Evolutionary conservation across 2,329 filamentous ascomycete genomes (phyloP), one percentile per base, ranked within the genome.

Genomic region (Trichoderma endophyticum): DNA sequence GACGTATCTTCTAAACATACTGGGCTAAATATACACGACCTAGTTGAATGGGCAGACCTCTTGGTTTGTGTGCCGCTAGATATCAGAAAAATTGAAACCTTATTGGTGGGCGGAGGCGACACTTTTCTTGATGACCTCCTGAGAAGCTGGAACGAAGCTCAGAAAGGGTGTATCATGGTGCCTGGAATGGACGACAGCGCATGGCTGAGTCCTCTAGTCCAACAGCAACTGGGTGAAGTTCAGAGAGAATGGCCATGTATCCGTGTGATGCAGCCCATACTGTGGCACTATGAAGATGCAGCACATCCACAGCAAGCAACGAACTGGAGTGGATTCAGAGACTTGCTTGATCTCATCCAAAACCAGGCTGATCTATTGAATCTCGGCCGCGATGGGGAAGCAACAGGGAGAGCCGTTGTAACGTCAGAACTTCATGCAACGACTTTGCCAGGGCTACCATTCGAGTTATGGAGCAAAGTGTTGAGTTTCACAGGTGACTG

Each of bases 131-230:
- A 97, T 67, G 92, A 95, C 76, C 89, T 97, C 1, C 80, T 98
- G 63, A 89, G 95, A 67, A 92, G 93, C 71, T 98, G 95, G 95
- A 91, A 97, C 77, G 39, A n/a, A 18, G 90, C 92, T 0, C 91
- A 91, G 7, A 97, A 97, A 82, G 92, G 91, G 76, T 92, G 97
- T 34, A 83, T 97, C 63, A 84, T 98, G 71, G 91, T 97, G 7
- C 94, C 95, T 0, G 93, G 93, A 75, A 97, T 98, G 94, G 95
- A 93, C 39, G 90, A 89, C 1, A 88, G 92, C 73, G 94, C 95
- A 90, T 97, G 94, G 94, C 90, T 95, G 78, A 94, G 96, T 77
- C 93, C 94, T 3, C 91, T 95, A 83, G 97, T 93, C 18, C 93
- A 93, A 83, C 92, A 94, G 77, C 92, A 94, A 77, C 94, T 97